A percentile compares a stretch with the other conserved stretches of the same genome.
phyloP scores from a whole-genome alignment of 441 rosid genomes.

The Gossypium trilobum region DNA sequence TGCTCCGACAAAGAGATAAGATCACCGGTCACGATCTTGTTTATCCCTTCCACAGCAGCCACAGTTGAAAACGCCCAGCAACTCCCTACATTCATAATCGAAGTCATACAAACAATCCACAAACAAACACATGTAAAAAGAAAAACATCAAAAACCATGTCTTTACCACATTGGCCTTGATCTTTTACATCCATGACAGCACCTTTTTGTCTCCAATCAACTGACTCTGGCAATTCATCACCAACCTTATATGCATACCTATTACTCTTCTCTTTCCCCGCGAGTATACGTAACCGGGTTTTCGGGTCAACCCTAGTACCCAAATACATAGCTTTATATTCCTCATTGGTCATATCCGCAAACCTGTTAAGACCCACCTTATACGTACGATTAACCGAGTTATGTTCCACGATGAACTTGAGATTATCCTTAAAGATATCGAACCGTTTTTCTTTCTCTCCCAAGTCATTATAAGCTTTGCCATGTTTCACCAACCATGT shows the following conservation, averaged over 20 bases:
- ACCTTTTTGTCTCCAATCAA: conserved; percentile 55
- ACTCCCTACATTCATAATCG: conserved; percentile 27
- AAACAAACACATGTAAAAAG: background rate
- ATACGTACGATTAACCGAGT: conserved; percentile 28
- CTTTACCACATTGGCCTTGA: conserved; percentile 54
- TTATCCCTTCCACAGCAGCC: conserved; percentile 53
- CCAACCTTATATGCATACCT: conserved; percentile 31
- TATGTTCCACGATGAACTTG: conserved; percentile 38
- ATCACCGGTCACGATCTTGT: conserved; percentile 46
- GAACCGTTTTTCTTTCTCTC: conserved; percentile 42
- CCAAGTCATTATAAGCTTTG: conserved; percentile 41
- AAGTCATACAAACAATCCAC: too few relatives aligned
- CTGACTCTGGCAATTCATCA: conserved; percentile 34
- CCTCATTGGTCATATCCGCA: conserved; percentile 51
- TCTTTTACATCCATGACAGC: conserved; percentile 42
- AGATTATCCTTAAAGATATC: conserved; percentile 47
- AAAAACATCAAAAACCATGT: background rate
- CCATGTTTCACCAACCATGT: conserved; percentile 36
- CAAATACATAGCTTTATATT: conserved; percentile 36
- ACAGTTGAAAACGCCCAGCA: conserved; percentile 60
- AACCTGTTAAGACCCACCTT: conserved; percentile 46
- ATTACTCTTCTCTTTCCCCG: conserved; percentile 17
- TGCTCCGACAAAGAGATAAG: conserved; percentile 46
- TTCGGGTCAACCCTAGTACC: conserved; percentile 30
- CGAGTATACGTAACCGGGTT: background rate